These are phyloP conservation scores for Butyriboletus appendiculatus DNA, from an alignment of 1,284 basidiomycete species.

Conservation along the genomic window DNA sequence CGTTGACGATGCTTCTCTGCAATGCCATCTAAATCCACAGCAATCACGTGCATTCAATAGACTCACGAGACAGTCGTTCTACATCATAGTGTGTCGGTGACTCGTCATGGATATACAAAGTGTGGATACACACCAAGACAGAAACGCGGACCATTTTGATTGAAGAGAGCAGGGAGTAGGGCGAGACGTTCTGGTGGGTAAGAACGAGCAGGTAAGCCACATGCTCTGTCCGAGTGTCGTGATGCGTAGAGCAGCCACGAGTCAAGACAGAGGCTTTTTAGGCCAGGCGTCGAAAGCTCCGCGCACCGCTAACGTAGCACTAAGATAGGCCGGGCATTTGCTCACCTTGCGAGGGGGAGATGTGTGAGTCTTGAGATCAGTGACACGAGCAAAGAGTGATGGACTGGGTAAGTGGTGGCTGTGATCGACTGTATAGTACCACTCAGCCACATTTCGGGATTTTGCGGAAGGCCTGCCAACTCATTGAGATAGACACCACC, in stretches of 20 bases:
- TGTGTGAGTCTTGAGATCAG: conserved; percentile 3
- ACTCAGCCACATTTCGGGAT: conserved; percentile 34
- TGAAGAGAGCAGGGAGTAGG: conserved; percentile 9
- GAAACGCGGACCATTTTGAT: conserved; percentile 81
- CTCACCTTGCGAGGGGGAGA: not conserved
- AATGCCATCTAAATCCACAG: conserved; percentile 1
- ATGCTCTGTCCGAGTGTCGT: conserved; percentile 75
- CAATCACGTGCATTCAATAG: not conserved
- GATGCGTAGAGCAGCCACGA: not conserved
- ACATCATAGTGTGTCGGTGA: not conserved
- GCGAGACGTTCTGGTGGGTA: not conserved
- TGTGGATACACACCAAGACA: conserved; percentile 62
- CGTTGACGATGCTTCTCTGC: conserved; percentile 96
- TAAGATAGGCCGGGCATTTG: not conserved
- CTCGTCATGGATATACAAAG: not conserved
- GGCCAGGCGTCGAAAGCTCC: not conserved
- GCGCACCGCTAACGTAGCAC: not conserved
- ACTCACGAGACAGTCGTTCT: conserved; percentile 83
- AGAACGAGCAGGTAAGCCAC: conserved; percentile 23
- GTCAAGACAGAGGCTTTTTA: conserved; percentile 2
- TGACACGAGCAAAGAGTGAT: not conserved
- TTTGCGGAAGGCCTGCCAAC: conserved; percentile 9
- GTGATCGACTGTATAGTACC: conserved; percentile 34
- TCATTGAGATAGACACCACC: not conserved
- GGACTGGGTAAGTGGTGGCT: conserved; percentile 25